Base-by-base conservation (phyloP, 768 basidiomycete genomes). In the Russula earlei region DNA sequence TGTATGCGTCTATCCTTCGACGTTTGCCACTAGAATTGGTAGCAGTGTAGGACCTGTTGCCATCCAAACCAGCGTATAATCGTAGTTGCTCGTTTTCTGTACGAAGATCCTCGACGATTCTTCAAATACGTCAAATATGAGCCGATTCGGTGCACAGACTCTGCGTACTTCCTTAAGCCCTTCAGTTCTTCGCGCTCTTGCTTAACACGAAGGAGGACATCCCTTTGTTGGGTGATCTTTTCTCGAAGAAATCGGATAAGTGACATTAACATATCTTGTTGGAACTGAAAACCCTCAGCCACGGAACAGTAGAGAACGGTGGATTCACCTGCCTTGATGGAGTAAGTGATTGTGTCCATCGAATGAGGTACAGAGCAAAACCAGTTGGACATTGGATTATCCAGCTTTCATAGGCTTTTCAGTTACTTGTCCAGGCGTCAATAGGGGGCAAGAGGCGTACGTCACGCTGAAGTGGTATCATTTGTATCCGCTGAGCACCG, bases 341-440 rank as follows among this genome's bases (percentile, higher is more conserved):
- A 78, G 62, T 77, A 78, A 40, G 86, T 82, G 25, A 86, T 68
- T 24, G 75, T 67, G 64, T 91, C 87, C 27, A 90, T 68, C 2
- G 79, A 70, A 53, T 72, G 69, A 8, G 86, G 81, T 27, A 85
- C 68, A 33, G 81, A 77, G 10, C 75, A 74, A 70, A 91, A 91
- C 88, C 88, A 91, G 29, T 84, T 77, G 11, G 83, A 81, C 85
- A 91, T 89, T 0, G 89, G 88, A 1, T 77, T 70, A 9, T 86
- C 86, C 77, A 91, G 78, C 89, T 91, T 63, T 22, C 24, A 19
- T 24, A 22, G 31, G 1, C 7, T 12, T 41, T 52, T 51, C 49
- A 27, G 19, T 10, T 47, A 5, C 43, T 20, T 31, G 49, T 22
- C 7, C 42, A n/a, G 12, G 37, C 22, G 11, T n/a, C n/a, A n/a